Evolutionary conservation across 164 flowering plant species (phyloP), one percentile per base, ranked within the genome.

Genomic region (Warburgia ugandensis): DNA sequence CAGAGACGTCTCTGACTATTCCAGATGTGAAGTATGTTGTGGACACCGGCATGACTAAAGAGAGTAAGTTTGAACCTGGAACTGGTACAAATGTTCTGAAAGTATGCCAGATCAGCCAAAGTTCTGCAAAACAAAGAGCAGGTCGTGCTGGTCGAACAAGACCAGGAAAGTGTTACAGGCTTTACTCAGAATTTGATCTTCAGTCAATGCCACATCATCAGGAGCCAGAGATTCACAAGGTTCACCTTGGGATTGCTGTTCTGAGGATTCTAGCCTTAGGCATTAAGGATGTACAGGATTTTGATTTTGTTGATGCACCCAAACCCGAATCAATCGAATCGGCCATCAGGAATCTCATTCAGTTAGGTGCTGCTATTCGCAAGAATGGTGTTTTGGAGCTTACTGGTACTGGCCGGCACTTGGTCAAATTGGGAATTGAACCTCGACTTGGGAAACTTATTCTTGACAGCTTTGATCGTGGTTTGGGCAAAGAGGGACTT

Each of bases 91-190:
- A 84, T 68, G 72, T 89, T 36, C 86, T 94, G 17, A 83, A 52
- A 64, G 84, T 94, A 54, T 74, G 86, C 70, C 32, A 68, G 61
- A 75, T 72, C 55, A 84, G 92, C 65, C 77, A 79, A 71, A 83
- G 99, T 64, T 87, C 95, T 63, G 99, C 99, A 36, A 67, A 78
- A 39, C 99, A 94, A 60, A 73, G 99, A 33, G 77, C 90, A 59
- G 99, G 99, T 9, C 95, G 97, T 65, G 97, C 99, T 50, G 99
- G 99, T 52, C 76, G 99, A 68, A 94, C 95, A 13, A 83, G 69
- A 63, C 83, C 96, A 21, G 99, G 99, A 25, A 73, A 51, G 58
- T 94, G 99, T 67, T 94, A 77, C 48, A 73, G 99, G 60, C 76
- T 94, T 11, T 94, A 94, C 62, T 64, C 84, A 1, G 64, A 76